Conservation (phyloP, 2,329 filamentous ascomycete genomes). For the Aspergillaceae sp. region DNA sequence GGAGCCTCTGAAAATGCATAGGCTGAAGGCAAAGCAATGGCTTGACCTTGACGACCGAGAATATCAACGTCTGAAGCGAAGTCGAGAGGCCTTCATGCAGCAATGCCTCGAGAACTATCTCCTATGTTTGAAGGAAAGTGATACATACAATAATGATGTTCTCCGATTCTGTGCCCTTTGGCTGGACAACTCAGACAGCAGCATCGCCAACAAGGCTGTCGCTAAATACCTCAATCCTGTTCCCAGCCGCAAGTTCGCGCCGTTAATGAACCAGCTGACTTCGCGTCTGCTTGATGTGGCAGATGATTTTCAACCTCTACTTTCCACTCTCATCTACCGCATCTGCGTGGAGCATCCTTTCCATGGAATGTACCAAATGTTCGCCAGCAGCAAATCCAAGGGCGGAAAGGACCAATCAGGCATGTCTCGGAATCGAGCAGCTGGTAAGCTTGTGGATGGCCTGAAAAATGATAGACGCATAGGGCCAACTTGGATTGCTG, state of each 20-base stretch:
- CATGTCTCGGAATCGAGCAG: conserved; percentile 64
- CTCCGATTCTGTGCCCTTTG: conserved; percentile 89
- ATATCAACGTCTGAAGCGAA: conserved; percentile 66
- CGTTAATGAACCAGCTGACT: conserved; percentile 90
- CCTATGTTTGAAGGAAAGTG: conserved; percentile 71
- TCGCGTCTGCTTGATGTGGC: conserved; percentile 73
- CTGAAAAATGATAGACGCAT: conserved; percentile 47
- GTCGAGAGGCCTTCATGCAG: conserved; percentile 72
- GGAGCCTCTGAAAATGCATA: conserved; percentile 51
- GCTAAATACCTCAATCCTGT: conserved; percentile 61
- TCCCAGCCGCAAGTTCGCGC: conserved; percentile 82
- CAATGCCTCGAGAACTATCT: conserved; percentile 91
- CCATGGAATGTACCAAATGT: conserved; percentile 96
- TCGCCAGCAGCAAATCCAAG: conserved; percentile 65
- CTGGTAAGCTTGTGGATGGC: conserved; percentile 56
- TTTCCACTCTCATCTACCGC: conserved; percentile 64
- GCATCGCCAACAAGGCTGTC: conserved; percentile 69
- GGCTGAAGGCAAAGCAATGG: conserved; percentile 73
- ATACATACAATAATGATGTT: conserved; percentile 80
- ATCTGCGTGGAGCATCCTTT: conserved; percentile 93
- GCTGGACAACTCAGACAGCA: conserved; percentile 75
- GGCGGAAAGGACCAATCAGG: conserved; percentile 63
- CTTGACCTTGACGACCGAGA: conserved; percentile 84
- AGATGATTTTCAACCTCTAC: conserved; percentile 63
- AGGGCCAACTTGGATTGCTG: conserved; percentile 56